Percentiles rank a stretch among this genome's conserved stretches.
Evolutionary conservation across 2,329 filamentous ascomycete species (phyloP).

Genomic region (Chrysoporthe puriensis): DNA sequence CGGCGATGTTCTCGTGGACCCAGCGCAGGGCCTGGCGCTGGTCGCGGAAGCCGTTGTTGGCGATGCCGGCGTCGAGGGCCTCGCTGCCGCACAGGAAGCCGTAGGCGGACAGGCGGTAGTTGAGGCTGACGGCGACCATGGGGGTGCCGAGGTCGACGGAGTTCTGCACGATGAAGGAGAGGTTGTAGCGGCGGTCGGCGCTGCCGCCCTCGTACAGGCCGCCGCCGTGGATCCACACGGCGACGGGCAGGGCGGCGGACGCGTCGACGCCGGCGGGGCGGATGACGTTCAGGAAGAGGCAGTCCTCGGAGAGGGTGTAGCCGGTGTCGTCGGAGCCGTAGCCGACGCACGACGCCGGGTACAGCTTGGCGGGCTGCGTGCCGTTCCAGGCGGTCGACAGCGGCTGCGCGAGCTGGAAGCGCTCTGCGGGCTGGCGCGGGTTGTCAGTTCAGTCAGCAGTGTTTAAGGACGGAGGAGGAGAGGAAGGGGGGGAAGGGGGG

Average conservation of each 20-base stretch:
- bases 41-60: slow-evolving; percentile 54
- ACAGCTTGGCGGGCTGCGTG: slow-evolving; percentile 48
- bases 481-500: slow-evolving; percentile 35
- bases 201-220: slow-evolving; percentile 36
- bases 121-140: slow-evolving; percentile 52
- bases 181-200: slow-evolving; percentile 59
- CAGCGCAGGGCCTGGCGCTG: slow-evolving; percentile 51
- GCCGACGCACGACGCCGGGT: slow-evolving; percentile 52
- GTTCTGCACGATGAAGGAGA: slow-evolving; percentile 60
- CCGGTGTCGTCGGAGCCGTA: slow-evolving; percentile 46
- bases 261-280: slow-evolving; percentile 51
- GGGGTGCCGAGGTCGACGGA: slow-evolving; percentile 49
- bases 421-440: slow-evolving; percentile 32
- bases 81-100: slow-evolving; percentile 51
- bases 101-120: slow-evolving; percentile 53
- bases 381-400: slow-evolving; percentile 50
- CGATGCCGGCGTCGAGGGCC: slow-evolving; percentile 44
- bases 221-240: slow-evolving; percentile 60
- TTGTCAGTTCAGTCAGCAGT: not conserved
- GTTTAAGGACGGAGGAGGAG: slow-evolving; percentile 37
- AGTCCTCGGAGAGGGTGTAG: slow-evolving; percentile 52
- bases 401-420: slow-evolving; percentile 55
- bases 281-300: slow-evolving; percentile 62
- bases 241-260: slow-evolving; percentile 53
- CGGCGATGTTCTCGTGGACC: slow-evolving; percentile 51